Conservation (phyloP, 2,329 filamentous ascomycete genomes). For the Epicoccum sorghinum region DNA sequence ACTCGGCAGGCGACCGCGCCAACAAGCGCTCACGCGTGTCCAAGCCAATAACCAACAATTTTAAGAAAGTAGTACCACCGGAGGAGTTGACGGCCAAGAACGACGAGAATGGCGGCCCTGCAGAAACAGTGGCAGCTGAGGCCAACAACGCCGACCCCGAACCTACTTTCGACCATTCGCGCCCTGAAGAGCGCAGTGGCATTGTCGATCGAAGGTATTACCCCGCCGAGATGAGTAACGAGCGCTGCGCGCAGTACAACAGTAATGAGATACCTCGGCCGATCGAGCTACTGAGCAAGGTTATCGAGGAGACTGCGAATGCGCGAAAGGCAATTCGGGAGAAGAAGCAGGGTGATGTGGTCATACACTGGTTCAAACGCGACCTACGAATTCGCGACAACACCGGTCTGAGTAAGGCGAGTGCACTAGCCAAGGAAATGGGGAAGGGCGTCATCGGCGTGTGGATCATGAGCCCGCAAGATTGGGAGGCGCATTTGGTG, state of each 20-base stretch:
- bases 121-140: conserved; percentile 16
- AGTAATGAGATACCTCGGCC: conserved; percentile 72
- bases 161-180: conserved; percentile 42
- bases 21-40: conserved; percentile 48
- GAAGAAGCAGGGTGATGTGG: conserved; percentile 57
- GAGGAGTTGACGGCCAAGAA: conserved; percentile 19
- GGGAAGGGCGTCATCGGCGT: conserved; percentile 75
- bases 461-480: conserved; percentile 82
- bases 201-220: conserved; percentile 70
- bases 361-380: conserved; percentile 91
- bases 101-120: conserved; percentile 25
- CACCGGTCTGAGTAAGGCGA: conserved; percentile 70
- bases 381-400: conserved; percentile 80
- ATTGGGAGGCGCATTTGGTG: conserved; percentile 80
- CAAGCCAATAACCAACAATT: conserved; percentile 34
- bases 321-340: conserved; percentile 57
- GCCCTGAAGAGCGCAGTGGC: conserved; percentile 46
- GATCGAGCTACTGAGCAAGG: conserved; percentile 69
- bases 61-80: conserved; percentile 20
- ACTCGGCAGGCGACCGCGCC: conserved; percentile 37
- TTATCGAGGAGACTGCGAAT: conserved; percentile 65
- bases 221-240: conserved; percentile 83
- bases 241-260: conserved; percentile 75
- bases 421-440: conserved; percentile 68
- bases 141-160: background rate